Base-by-base conservation (phyloP, 2,329 filamentous ascomycete species). In the Hypoxylon sp. region DNA sequence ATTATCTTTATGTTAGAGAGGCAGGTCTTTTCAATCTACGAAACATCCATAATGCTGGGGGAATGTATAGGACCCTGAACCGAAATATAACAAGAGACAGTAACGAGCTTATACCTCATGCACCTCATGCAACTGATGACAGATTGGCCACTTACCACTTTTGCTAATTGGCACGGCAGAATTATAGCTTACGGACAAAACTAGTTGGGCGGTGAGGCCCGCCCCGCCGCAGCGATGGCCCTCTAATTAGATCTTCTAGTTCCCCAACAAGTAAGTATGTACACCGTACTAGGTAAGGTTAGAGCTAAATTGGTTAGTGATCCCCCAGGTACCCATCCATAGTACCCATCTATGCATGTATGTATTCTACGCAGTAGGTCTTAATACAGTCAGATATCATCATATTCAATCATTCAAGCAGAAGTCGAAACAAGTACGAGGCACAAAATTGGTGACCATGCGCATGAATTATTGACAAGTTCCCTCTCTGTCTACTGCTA, bases 401-500 rank as follows among this genome's bases (percentile, higher is more conserved):
- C 5, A 30, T 30, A 30, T 30, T 23, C 13, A 25, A n/a, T 49
- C 49, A 28, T 13, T 38, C 43, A 50, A 5, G 25, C 25, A 25
- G 25, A 25, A 25, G 43, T 49, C 23, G 34, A 49, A 21, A 43
- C 17, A 30, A 46, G 14, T 55, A 61, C 1, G 28, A 30, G 28
- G n/a, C 34, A 62, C n/a, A 60, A 49, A 5, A 3, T 30, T 53
- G 49, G 45, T 56, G 19, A 49, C 48, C 56, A 68, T 66, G 63
- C 53, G 50, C 58, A 52, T 68, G 50, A 46, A 41, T 66, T 68
- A 67, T 67, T 61, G 56, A 65, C 36, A 70, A 64, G 60, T 69
- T 69, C 74, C 65, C 67, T 6, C 28, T 68, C 67, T 62, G 65
- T 73, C 67, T 70, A 68, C 55, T 71, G 67, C 73, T 74, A 75